Conservation (phyloP, 495 filamentous ascomycete genomes). For the Tuber melanosporum region DNA sequence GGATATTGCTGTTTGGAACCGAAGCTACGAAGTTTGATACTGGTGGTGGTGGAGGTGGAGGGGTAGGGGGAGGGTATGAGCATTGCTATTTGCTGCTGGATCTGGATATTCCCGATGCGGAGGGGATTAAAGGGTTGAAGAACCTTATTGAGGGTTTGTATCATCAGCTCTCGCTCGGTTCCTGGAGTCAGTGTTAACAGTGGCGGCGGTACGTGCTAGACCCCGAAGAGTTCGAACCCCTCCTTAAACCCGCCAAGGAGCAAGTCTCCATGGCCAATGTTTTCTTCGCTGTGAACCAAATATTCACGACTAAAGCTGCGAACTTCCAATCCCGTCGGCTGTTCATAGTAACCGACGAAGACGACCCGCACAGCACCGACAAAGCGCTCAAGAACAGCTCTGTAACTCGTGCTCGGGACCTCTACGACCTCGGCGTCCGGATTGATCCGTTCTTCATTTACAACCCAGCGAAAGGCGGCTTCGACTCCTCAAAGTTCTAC, state of each 20-base stretch:
- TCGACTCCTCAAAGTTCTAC: slow-evolving; percentile 84
- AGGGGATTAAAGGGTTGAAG: slow-evolving; percentile 75
- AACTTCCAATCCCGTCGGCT: slow-evolving; percentile 88
- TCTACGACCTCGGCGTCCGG: slow-evolving; percentile 87
- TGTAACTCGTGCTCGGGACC: slow-evolving; percentile 80
- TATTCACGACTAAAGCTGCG: slow-evolving; percentile 89
- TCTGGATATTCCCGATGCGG: slow-evolving; percentile 76
- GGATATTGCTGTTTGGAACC: slow-evolving; percentile 88
- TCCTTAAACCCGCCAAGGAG: slow-evolving; percentile 61
- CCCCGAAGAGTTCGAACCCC: slow-evolving; percentile 51
- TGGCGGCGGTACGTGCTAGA: slow-evolving; percentile 1
- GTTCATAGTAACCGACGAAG: slow-evolving; percentile 93
- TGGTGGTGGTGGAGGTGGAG: slow-evolving; percentile 59
- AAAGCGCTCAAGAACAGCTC: slow-evolving; percentile 67
- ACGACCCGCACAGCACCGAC: slow-evolving; percentile 70
- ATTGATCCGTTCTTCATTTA: slow-evolving; percentile 95
- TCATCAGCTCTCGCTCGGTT: background rate
- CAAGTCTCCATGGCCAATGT: slow-evolving; percentile 79
- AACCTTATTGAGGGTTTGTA: slow-evolving; percentile 56
- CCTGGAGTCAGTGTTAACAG: background rate
- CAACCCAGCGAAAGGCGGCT: slow-evolving; percentile 57
- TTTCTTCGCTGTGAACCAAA: slow-evolving; percentile 89
- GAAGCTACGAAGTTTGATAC: slow-evolving; percentile 74
- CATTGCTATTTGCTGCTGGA: slow-evolving; percentile 90
- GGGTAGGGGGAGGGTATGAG: slow-evolving; percentile 60